Evolutionary conservation across 345 rosid species (phyloP).

Genomic region (Gossypium australe): DNA sequence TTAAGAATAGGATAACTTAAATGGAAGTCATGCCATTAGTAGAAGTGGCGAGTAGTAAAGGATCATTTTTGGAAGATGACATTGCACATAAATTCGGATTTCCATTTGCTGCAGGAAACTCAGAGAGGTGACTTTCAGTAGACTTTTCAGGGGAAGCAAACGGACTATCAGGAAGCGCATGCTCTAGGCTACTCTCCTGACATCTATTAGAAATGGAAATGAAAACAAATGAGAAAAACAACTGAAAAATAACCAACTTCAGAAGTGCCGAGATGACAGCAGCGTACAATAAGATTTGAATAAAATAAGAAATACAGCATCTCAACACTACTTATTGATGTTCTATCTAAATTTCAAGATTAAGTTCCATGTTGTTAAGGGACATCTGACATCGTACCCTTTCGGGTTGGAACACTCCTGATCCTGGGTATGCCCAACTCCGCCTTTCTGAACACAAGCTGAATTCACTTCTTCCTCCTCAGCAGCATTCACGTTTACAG

Average conservation of each 20-base stretch:
- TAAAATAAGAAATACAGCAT: constrained; percentile 14
- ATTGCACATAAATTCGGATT: constrained; percentile 20
- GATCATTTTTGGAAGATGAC: constrained; percentile 30
- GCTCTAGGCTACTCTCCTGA: constrained; percentile 41
- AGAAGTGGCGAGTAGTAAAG: constrained; percentile 23
- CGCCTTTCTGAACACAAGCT: constrained; percentile 14
- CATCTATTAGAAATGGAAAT: constrained; percentile 10
- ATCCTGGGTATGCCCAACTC: constrained; percentile 19
- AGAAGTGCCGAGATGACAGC: constrained; percentile 7
- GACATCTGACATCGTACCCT: constrained; percentile 16
- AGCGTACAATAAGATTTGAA: neutral
- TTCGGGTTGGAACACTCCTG: constrained; percentile 18
- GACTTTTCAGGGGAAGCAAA: constrained; percentile 51
- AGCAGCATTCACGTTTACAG: constrained; percentile 12
- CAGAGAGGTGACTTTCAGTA: constrained; percentile 23
- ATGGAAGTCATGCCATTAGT: constrained; percentile 28
- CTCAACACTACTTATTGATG: constrained; percentile 3
- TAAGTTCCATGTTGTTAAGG: constrained; percentile 26
- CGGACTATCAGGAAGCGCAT: constrained; percentile 45
- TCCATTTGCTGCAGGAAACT: constrained; percentile 26
- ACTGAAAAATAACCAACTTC: neutral
- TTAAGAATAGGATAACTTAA: constrained; percentile 22
- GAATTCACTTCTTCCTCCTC: constrained; percentile 36
- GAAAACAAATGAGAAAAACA: constrained; percentile 11
- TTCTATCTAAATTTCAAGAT: neutral